A percentile compares a stretch with the other conserved stretches of the same genome.
phyloP scores from a whole-genome alignment of 192 early-diverging fungal species.

The Gonapodya prolifera region DNA sequence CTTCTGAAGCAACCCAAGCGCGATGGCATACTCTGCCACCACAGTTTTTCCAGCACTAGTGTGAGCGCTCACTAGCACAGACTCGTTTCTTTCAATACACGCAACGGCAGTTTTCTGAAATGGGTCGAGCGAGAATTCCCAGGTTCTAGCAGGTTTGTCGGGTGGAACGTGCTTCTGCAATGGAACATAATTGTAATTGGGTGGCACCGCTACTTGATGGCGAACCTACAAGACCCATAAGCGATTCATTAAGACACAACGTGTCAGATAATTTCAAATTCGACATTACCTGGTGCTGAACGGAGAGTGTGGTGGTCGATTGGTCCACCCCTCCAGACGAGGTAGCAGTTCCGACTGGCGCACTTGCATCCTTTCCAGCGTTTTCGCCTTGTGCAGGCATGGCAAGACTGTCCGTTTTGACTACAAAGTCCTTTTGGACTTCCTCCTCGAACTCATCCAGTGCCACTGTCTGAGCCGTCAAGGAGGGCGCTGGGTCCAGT shows the following conservation, averaged over 20 bases:
- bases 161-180: slow-evolving; percentile 74
- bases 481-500: neutral
- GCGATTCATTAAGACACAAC: neutral
- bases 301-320: neutral
- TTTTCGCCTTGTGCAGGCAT: neutral
- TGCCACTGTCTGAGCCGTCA: neutral
- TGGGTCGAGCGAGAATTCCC: slow-evolving; percentile 87
- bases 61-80: slow-evolving; percentile 90
- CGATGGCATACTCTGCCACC: slow-evolving; percentile 98
- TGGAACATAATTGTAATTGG: slow-evolving; percentile 71
- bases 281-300: neutral
- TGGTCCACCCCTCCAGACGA: neutral
- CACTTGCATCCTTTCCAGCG: neutral
- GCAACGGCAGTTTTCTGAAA: slow-evolving; percentile 82
- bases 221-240: slow-evolving; percentile 34
- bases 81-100: slow-evolving; percentile 83
- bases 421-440: neutral
- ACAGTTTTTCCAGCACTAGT: slow-evolving; percentile 98
- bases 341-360: no score
- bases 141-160: slow-evolving; percentile 66
- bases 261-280: neutral
- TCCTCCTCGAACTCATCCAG: neutral
- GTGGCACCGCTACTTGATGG: slow-evolving; percentile 89
- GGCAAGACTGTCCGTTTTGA: neutral
- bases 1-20: slow-evolving; percentile 69